phyloP scores from a whole-genome alignment of 805 yeast species.

The Vanderwaltozyma tropicalis region DNA sequence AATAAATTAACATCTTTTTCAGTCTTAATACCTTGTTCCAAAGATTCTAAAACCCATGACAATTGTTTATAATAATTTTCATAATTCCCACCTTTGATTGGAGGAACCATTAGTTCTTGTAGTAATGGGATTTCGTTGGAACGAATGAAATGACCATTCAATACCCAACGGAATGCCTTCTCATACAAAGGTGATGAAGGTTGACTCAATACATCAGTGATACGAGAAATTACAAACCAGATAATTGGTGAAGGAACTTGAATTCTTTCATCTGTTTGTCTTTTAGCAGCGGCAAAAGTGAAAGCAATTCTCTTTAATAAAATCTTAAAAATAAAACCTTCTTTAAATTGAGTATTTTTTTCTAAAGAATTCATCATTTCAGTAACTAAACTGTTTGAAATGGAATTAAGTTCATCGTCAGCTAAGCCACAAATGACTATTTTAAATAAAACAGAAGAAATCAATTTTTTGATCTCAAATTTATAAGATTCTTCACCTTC shows the following conservation, averaged over 20 bases:
- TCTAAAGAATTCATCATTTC: conserved; percentile 37
- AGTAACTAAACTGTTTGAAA: conserved; percentile 36
- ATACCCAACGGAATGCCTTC: conserved; percentile 52
- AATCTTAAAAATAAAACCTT: conserved; percentile 43
- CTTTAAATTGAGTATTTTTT: conserved; percentile 40
- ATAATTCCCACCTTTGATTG: conserved; percentile 10
- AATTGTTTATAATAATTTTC: conserved; percentile 48
- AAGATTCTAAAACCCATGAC: conserved; percentile 50
- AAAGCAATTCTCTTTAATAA: conserved; percentile 36
- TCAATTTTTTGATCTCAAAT: conserved; percentile 45
- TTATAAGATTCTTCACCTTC: conserved; percentile 18
- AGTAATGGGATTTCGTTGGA: conserved; percentile 37
- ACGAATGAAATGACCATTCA: conserved; percentile 34
- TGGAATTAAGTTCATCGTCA: conserved; percentile 19
- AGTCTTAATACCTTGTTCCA: conserved; percentile 39
- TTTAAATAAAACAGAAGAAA: conserved; percentile 47
- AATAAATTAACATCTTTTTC: conserved; percentile 44
- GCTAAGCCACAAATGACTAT: conserved; percentile 37
- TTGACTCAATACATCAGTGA: conserved; percentile 47
- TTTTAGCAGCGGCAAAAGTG: conserved; percentile 21
- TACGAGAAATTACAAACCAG: conserved; percentile 44
- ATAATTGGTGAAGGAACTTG: conserved; percentile 36
- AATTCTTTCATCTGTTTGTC: conserved; percentile 8
- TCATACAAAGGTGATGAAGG: conserved; percentile 75
- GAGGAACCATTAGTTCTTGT: conserved; percentile 23